Conservation (phyloP, 208 protist species). For the Leishmania tarentolae region DNA sequence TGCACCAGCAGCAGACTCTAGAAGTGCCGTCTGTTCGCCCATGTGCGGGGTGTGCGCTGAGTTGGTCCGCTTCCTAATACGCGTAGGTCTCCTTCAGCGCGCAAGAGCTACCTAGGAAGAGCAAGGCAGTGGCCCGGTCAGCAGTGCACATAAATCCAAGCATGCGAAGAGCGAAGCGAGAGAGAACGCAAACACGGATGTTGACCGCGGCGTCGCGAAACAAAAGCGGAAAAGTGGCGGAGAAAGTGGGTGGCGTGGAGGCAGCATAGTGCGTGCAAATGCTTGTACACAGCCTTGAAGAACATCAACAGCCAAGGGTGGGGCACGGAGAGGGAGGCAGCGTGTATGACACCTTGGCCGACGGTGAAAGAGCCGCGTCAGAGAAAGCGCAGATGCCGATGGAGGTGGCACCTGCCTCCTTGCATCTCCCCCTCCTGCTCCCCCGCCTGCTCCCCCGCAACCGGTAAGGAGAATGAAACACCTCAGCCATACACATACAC, state of each 20-base stretch:
- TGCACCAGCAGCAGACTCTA: too few species aligned
- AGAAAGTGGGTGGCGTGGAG: background rate
- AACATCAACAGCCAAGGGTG: background rate
- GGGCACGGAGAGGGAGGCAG: background rate
- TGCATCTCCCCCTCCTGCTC: background rate
- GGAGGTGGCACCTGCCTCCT: background rate
- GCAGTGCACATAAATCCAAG: background rate
- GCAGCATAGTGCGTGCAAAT: background rate
- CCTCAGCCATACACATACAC: background rate
- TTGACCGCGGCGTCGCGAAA: background rate
- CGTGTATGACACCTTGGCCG: background rate
- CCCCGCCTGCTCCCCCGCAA: background rate
- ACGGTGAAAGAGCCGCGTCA: background rate
- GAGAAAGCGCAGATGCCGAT: background rate
- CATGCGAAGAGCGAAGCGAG: background rate
- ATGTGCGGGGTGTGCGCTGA: background rate
- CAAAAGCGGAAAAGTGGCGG: background rate
- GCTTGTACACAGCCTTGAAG: background rate
- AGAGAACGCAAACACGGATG: background rate
- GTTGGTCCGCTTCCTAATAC: background rate
- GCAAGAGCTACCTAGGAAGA: background rate
- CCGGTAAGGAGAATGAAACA: background rate
- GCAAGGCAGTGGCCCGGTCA: background rate
- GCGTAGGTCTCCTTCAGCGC: background rate
- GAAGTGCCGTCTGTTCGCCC: background rate